Conservation (phyloP, 2,329 filamentous ascomycete species). For the Ophiosphaerella narmari region DNA sequence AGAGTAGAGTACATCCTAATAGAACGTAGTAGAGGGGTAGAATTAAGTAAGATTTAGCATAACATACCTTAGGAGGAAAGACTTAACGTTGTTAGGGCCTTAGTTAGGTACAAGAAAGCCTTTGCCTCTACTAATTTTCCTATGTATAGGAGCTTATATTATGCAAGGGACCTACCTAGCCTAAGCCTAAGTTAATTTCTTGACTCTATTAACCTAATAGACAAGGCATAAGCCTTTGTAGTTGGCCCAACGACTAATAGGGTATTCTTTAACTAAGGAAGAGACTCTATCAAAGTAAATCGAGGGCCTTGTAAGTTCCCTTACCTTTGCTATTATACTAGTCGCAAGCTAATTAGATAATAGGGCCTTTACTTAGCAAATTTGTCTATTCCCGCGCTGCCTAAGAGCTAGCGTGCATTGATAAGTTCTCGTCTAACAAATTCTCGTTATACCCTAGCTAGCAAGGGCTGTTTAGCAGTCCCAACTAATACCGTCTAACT, state of each 20-base stretch:
- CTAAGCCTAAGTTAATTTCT: slow-evolving; percentile 15
- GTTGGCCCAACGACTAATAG: slow-evolving; percentile 22
- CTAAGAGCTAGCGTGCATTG: slow-evolving; percentile 23
- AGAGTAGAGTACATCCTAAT: slow-evolving; percentile 33
- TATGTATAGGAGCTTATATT: slow-evolving; percentile 24
- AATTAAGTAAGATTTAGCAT: slow-evolving; percentile 18
- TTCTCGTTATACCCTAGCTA: slow-evolving; percentile 13
- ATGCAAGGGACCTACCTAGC: slow-evolving; percentile 20
- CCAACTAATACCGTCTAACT: slow-evolving; percentile 28
- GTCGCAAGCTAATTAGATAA: slow-evolving; percentile 16
- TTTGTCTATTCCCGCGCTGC: slow-evolving; percentile 16
- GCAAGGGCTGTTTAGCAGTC: slow-evolving; percentile 25
- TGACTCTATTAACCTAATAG: slow-evolving; percentile 8
- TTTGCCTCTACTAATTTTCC: slow-evolving; percentile 13
- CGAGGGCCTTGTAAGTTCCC: slow-evolving; percentile 23
- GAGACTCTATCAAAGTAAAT: slow-evolving; percentile 18
- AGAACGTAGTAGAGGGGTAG: slow-evolving; percentile 17
- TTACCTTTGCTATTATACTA: slow-evolving; percentile 10
- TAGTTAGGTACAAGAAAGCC: slow-evolving; percentile 19
- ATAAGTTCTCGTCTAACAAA: slow-evolving; percentile 12
- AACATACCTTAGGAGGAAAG: slow-evolving; percentile 15
- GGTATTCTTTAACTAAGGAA: slow-evolving; percentile 21
- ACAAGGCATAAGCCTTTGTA: slow-evolving; percentile 14
- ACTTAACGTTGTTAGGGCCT: slow-evolving; percentile 16
- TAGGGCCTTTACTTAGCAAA: slow-evolving; percentile 20